Evolutionary conservation across 1,139 yeast species (phyloP), one percentile per base, ranked within the genome.

Genomic region (Hansenula lynferdii): DNA sequence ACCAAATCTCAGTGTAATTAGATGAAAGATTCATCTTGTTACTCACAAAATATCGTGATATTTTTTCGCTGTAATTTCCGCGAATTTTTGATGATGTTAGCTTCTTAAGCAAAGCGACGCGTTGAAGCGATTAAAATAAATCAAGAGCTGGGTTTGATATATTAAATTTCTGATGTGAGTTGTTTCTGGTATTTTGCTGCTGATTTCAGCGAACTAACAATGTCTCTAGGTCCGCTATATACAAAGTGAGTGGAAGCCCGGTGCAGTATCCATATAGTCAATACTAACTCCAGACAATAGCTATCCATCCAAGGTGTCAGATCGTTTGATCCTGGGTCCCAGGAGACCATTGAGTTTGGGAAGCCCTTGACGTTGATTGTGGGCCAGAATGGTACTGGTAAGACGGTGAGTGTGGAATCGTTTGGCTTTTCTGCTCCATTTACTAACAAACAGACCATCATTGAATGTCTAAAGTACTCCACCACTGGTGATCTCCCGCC

Each of bases 361-460:
- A 77, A 77, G 34, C 99, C 99, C 0, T 64, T 94, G 53, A 94
- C 98, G 0, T 69, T 94, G 40, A 92, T 94, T 42, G 96, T 95
- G 36, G 99, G 99, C 1, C 87, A 85, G 43, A 94, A 94, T 63
- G 99, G 98, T 30, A 84, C 96, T 28, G 99, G 99, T n/a, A 94
- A 94, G 59, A 94, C 99, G 0, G 67, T 61, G 45, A 25, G 64
- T 47, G 10, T 15, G 21, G 8, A 7, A 28, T 18, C 4, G 4
- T n/a, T 8, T 19, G 5, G 21, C 8, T 7, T 5, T 24, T 24
- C n/a, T 14, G n/a, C n/a, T n/a, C 11, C 4, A 12, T 9, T 6
- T 22, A 22, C 11, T 6, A 9, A 9, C 24, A 9, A 22, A 18
- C 28, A 62, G 45, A 90, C 98, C 1, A 82, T 94, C 39, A 94